Evolutionary conservation across 148 eudicot species (phyloP).

Genomic region (Simmondsia chinensis): DNA sequence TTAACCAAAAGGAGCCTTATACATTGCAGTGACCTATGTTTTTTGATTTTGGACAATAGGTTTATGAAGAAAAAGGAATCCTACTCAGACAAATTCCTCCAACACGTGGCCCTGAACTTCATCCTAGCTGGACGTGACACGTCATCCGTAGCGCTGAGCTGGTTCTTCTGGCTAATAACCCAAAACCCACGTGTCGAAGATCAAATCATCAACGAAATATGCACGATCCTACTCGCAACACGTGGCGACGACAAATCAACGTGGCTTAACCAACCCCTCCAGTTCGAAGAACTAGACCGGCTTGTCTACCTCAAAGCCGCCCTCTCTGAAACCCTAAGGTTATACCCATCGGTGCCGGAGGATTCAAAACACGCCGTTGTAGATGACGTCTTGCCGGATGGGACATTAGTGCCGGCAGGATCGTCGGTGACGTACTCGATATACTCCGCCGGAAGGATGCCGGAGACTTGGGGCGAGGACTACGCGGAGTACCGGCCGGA

Average conservation of each 20-base stretch:
- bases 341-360: constrained; percentile 92
- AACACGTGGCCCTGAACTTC: constrained; percentile 86
- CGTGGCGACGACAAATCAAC: constrained; percentile 51
- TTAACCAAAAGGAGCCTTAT: too few relatives aligned
- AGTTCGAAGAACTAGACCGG: constrained; percentile 70
- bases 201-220: constrained; percentile 46
- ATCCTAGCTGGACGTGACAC: constrained; percentile 98
- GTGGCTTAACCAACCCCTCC: constrained; percentile 61
- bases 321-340: constrained; percentile 69
- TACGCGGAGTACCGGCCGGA: constrained; percentile 70
- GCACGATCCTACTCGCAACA: constrained; percentile 53
- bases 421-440: constrained; percentile 82
- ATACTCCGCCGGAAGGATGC: constrained; percentile 84
- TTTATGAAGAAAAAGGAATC: constrained; percentile 89
- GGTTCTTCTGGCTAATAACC: constrained; percentile 83
- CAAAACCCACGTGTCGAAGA: constrained; percentile 57
- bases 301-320: constrained; percentile 74
- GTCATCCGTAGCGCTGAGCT: constrained; percentile 83
- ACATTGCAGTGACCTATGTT: too few relatives aligned
- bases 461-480: constrained; percentile 80
- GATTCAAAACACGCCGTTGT: constrained; percentile 84
- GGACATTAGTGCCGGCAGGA: constrained; percentile 83
- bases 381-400: constrained; percentile 77
- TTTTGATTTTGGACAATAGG: too few relatives aligned
- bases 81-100: constrained; percentile 66